Evolutionary conservation across 2,329 filamentous ascomycete species (phyloP), one percentile per base, ranked within the genome.

Genomic region (Paraconiothyrium brasiliense): DNA sequence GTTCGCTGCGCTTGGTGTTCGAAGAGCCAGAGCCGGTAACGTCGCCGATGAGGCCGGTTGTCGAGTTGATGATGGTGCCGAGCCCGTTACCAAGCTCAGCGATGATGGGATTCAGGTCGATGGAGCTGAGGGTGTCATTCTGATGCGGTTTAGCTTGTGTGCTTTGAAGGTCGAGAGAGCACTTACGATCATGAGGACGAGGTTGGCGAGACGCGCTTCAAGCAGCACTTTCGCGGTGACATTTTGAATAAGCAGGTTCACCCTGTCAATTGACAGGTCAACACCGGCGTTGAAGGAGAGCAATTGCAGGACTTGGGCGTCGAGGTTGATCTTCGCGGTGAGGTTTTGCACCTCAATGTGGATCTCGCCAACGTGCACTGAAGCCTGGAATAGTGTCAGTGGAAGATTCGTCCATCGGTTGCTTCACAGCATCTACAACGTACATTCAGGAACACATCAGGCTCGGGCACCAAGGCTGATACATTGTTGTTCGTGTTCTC

Each of bases 261-360:
- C 86, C 52, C 84, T 80, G 67, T 87, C 84, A 77, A 89, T 85
- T 54, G 81, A 84, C 2, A 85, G 81, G 70, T 87, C 84, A 41
- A 89, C 86, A 49, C 87, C 87, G 2, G 87, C 87, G 66, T 84
- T 87, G 81, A 89, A 88, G 59, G 83, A 78, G 48, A 89, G 82
- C 48, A 89, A 80, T 63, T 84, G 82, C 44, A 88, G 80, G 10
- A 89, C 86, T 71, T 87, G 83, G 5, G 85, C 85, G 62, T 87
- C 85, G 35, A 88, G 80, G 70, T 87, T 89, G 74, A 87, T 82
- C 70, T 87, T 87, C 11, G 86, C 86, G 1, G 85, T 86, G 58
- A 89, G 80, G 68, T 89, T 88, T 61, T 85, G 79, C 13, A 89
- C 87, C 52, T 84, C 80, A 59, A 89, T 83, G 72, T 82, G 80